Conservation (phyloP, 345 rosid species). For the Mercurialis annua region DNA sequence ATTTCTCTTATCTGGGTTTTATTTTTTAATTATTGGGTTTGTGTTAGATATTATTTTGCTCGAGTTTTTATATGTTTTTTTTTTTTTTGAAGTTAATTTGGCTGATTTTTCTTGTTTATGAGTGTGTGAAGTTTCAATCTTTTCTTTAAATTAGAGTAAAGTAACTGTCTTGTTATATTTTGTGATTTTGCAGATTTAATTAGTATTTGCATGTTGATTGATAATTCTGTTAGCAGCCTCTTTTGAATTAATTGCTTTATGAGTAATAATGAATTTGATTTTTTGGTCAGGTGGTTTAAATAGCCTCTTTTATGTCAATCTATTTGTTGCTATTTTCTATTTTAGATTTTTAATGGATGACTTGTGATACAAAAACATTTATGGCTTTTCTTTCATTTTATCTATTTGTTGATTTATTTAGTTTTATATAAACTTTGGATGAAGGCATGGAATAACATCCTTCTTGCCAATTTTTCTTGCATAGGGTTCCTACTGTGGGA, state of each 20-base stretch:
- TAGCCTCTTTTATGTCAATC: no score
- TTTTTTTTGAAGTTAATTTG: background rate
- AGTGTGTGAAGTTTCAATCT: no score
- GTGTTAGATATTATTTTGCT: conserved; percentile 4
- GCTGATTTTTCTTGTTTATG: no score
- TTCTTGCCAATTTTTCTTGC: conserved; percentile 13
- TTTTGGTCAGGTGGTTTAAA: no score
- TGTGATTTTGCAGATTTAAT: background rate
- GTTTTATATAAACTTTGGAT: background rate
- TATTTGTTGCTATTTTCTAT: no score
- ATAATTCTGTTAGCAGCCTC: background rate
- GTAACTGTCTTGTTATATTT: no score
- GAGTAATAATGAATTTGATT: background rate
- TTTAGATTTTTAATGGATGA: no score
- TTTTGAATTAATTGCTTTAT: background rate
- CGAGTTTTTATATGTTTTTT: background rate
- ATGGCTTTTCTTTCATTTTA: background rate
- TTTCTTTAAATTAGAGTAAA: no score
- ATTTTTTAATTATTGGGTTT: conserved; percentile 1
- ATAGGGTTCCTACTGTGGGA: conserved; percentile 83
- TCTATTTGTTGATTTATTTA: background rate
- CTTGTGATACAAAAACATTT: no score
- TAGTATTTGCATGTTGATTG: background rate
- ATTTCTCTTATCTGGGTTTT: background rate
- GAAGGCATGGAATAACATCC: background rate